Evolutionary conservation across 2,329 filamentous ascomycete species (phyloP).

Genomic region (Capronia americana): DNA sequence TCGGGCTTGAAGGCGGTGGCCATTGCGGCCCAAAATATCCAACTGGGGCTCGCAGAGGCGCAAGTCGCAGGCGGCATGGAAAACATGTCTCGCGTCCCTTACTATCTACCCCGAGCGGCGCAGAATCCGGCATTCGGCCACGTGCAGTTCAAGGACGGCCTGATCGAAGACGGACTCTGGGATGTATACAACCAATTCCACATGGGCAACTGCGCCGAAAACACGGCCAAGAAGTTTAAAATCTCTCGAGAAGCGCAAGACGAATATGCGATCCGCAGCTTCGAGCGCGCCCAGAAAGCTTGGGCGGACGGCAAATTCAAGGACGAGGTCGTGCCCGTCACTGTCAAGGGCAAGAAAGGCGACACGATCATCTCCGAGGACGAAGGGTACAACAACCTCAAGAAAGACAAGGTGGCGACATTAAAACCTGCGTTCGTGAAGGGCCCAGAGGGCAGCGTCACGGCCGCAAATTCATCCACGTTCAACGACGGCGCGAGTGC

Average conservation of each 20-base stretch:
- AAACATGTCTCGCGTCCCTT: conserved; percentile 93
- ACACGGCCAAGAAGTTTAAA: conserved; percentile 84
- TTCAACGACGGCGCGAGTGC: conserved; percentile 95
- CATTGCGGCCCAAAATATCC: conserved; percentile 91
- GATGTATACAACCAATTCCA: conserved; percentile 97
- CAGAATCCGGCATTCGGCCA: conserved; percentile 85
- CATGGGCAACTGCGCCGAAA: conserved; percentile 97
- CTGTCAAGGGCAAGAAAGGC: conserved; percentile 82
- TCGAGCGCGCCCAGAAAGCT: conserved; percentile 85
- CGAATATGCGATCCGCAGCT: conserved; percentile 85
- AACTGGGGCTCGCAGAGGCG: conserved; percentile 85
- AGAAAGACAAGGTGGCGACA: conserved; percentile 81
- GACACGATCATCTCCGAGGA: conserved; percentile 80
- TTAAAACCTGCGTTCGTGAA: conserved; percentile 90
- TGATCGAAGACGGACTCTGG: conserved; percentile 93
- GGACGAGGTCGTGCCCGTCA: conserved; percentile 89
- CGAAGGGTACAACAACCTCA: conserved; percentile 87
- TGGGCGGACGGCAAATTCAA: conserved; percentile 84
- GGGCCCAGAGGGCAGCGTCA: conserved; percentile 80
- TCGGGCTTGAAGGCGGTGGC: conserved; percentile 92
- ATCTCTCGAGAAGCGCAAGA: conserved; percentile 88
- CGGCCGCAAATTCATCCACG: conserved; percentile 90
- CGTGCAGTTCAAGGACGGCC: conserved; percentile 83
- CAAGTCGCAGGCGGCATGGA: conserved; percentile 97
- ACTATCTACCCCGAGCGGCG: conserved; percentile 84